Evolutionary conservation across 2,329 filamentous ascomycete genomes (phyloP), one percentile per base, ranked within the genome.

Genomic region (Sclerotinia subarctica): DNA sequence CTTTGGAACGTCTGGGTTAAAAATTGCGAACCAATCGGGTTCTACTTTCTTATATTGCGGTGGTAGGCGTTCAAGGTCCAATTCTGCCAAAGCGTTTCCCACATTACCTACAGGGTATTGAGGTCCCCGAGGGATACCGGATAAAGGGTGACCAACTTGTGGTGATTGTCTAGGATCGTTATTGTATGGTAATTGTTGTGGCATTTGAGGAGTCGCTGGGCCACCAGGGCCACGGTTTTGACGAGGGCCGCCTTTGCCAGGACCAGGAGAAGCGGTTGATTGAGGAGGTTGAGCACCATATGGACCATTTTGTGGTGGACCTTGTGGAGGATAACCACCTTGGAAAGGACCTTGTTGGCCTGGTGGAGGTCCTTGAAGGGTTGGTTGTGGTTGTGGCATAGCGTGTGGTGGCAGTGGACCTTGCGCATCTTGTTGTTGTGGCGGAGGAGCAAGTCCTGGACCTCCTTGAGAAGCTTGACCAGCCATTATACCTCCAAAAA

Each of bases 401-500:
- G 60, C 51, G 35, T 68, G 67, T 53, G 66, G 66, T 46, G 66
- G 66, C 7, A 64, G 51, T 38, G 66, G 66, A 35, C 59, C 66
- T 64, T 68, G 66, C 24, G 57, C 58, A 74, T 88, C 87, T 67
- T 74, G 76, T 70, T 81, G 79, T 78, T 80, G 80, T 42, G 81
- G 81, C 75, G 88, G 88, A 69, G 91, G 91, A 72, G 93, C 93
- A 74, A 96, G 89, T 70, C 92, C 92, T 71, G 93, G 91, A 70
- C 91, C 93, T 75, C 90, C 91, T 81, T 94, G 93, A 75, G 90
- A 91, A 71, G 86, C 88, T 79, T 89, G 88, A 72, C 94, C 94
- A 67, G 94, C 88, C 92, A 99, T 98, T 77, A 98, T 97, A 68
- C 93, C 93, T 73, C 93, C 93, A 77, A 99, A 98, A 52, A 98